phyloP scores from a whole-genome alignment of 139 green algal genomes.

The Coccomyxa sp. region DNA sequence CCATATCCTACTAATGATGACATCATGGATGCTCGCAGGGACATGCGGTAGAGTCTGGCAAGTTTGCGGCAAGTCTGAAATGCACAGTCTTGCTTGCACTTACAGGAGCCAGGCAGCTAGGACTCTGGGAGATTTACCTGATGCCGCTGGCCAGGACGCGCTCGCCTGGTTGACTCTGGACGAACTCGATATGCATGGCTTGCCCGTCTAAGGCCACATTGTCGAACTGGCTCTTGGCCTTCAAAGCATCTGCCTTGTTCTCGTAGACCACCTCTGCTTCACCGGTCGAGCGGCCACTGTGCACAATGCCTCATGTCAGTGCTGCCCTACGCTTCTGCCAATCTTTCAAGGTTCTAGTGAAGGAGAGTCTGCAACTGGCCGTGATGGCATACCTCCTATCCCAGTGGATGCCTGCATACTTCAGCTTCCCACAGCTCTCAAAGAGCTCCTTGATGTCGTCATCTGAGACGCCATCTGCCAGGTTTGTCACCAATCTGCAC shows the following conservation, averaged over 20 bases:
- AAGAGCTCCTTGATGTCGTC: conserved; percentile 6
- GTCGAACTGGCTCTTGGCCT: neutral
- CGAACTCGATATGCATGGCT: neutral
- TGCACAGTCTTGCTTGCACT: too few relatives aligned
- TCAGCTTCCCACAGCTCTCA: neutral
- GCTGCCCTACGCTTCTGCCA: too few relatives aligned
- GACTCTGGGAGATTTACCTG: neutral
- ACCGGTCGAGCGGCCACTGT: neutral
- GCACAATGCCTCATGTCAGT: too few relatives aligned
- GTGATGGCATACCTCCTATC: neutral
- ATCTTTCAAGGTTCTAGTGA: too few relatives aligned
- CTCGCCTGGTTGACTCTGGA: neutral
- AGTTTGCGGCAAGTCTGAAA: too few relatives aligned
- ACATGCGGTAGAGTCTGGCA: too few relatives aligned
- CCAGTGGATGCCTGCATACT: neutral
- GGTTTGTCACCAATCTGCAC: conserved; percentile 1
- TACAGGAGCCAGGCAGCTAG: too few relatives aligned
- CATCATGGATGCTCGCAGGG: too few relatives aligned
- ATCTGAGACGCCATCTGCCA: neutral
- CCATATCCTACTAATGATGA: too few relatives aligned
- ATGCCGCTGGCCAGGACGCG: neutral
- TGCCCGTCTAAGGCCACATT: neutral
- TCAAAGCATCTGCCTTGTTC: neutral
- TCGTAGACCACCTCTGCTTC: neutral
- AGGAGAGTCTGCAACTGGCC: too few relatives aligned